Base-by-base conservation (phyloP, 495 filamentous ascomycete species). In the Symbiotaphrina buchneri region DNA sequence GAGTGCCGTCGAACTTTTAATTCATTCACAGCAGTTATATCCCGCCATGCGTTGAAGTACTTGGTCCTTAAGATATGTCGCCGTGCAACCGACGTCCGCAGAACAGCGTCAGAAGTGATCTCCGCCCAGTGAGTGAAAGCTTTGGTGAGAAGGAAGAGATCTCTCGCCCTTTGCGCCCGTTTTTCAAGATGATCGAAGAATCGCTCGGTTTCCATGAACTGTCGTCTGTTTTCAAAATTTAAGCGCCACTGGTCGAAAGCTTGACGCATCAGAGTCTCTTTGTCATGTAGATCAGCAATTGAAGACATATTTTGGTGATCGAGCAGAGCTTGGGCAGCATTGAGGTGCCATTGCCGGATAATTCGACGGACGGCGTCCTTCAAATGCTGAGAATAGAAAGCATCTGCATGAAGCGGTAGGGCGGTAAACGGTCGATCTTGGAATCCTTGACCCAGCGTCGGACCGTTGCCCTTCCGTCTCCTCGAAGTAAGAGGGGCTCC, bases 31-130 rank as follows among this genome's bases (percentile, higher is more conserved):
- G 58, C 59, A 7, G 78, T 82, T 28, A 81, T 70, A 26, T 68
- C 68, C 21, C 67, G 60, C 78, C 78, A 87, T 3, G 69, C 70
- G 39, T 71, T 68, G 45, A 84, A 87, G 41, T 72, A 81, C 33
- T 70, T 71, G 33, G 67, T 61, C 37, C 69, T 54, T 8, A 84
- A 50, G 16, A 84, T 62, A 46, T 77, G 75, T 37, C 62, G 51
- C 34, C 73, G 61, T 16, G 73, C 77, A 30, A 61, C 52, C 14
- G 58, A 57, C 3, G 70, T 72, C 22, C 51, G 57, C 35, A 59
- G 52, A 11, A 64, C 54, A 39, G 73, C 61, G 28, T 81, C 71
- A 5, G 55, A 57, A 22, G 68, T 54, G 11, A 60, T 51, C 29
- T 68, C 62, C 18, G 64, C 65, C 78, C 78, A 85, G 39, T 80